Percentiles rank a stretch among this genome's conserved stretches.
phyloP scores from a whole-genome alignment of 2,329 filamentous ascomycete species.

The Cordyceps militaris region DNA sequence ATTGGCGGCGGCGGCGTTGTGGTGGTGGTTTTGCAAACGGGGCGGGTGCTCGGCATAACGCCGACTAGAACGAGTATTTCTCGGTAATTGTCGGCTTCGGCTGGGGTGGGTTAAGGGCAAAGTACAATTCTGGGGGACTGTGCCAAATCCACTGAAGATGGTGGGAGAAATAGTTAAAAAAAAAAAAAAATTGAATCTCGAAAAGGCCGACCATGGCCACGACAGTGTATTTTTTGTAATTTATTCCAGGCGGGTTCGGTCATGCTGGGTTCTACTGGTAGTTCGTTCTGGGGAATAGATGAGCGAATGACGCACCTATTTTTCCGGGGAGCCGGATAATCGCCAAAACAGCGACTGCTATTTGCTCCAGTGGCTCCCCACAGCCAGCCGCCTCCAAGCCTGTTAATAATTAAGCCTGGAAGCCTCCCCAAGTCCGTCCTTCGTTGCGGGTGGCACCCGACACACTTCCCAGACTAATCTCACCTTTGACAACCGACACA shows the following conservation, averaged over 20 bases:
- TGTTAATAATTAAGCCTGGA: not conserved
- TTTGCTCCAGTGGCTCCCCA: constrained; percentile 7
- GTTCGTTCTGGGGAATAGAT: too few species aligned
- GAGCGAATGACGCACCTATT: constrained; percentile 15
- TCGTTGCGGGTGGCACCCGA: not conserved
- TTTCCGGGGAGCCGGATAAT: constrained; percentile 7
- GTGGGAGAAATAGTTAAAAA: not conserved
- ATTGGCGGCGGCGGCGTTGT: too few species aligned
- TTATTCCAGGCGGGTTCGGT: too few species aligned
- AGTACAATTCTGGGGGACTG: too few species aligned
- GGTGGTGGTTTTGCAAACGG: not conserved
- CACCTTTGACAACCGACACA: not conserved
- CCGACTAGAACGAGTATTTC: constrained; percentile 3
- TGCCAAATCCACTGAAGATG: not conserved
- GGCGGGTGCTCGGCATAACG: constrained; percentile 7
- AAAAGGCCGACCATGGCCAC: not conserved
- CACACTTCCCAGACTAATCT: not conserved
- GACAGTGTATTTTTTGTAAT: not conserved
- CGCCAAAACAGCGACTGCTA: constrained; percentile 8
- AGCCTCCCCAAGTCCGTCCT: not conserved
- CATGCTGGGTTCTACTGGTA: not conserved
- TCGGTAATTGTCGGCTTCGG: constrained; percentile 12
- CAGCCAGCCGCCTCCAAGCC: not conserved
- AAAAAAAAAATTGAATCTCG: not conserved
- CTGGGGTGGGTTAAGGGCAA: not conserved